Conservation (phyloP, 2,329 filamentous ascomycete genomes). For the Teratosphaeria destructans region DNA sequence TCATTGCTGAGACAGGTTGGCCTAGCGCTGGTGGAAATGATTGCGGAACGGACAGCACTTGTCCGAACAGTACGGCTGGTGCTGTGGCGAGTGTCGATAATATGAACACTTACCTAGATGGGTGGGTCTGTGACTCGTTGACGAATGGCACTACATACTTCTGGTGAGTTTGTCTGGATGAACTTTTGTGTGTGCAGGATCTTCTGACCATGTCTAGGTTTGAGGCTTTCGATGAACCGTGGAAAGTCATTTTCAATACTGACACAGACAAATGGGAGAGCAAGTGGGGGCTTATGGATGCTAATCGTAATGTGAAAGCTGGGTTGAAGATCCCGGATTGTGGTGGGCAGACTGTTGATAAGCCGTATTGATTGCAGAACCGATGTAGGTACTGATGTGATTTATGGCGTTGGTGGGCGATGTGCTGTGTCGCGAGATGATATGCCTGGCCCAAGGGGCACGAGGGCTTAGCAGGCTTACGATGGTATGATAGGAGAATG, state of each 20-base stretch:
- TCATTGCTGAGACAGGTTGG: constrained; percentile 91
- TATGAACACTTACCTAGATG: constrained; percentile 76
- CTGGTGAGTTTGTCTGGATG: constrained; percentile 49
- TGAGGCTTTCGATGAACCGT: constrained; percentile 91
- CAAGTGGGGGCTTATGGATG: constrained; percentile 87
- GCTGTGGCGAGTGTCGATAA: constrained; percentile 69
- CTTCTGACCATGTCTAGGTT: constrained; percentile 43
- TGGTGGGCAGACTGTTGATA: constrained; percentile 52
- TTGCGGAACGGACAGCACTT: constrained; percentile 51
- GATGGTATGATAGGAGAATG: too few species aligned
- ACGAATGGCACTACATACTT: constrained; percentile 84
- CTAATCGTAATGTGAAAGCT: constrained; percentile 70
- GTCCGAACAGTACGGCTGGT: constrained; percentile 44
- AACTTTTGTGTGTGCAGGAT: neutral
- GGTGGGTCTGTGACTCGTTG: constrained; percentile 74
- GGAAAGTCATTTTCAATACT: constrained; percentile 70
- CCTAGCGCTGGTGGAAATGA: constrained; percentile 70
- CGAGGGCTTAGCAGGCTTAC: too few species aligned
- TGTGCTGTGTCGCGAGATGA: too few species aligned
- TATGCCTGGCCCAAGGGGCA: too few species aligned
- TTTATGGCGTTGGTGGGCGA: too few species aligned
- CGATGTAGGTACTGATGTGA: too few species aligned
- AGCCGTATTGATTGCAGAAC: neutral
- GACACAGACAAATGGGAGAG: constrained; percentile 69
- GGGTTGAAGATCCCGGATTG: constrained; percentile 84